Percentiles rank a stretch among this genome's conserved stretches.
These are phyloP conservation scores for Lagenidium giganteum DNA, from an alignment of 352 stramenopile species.

Conservation along the genomic window DNA sequence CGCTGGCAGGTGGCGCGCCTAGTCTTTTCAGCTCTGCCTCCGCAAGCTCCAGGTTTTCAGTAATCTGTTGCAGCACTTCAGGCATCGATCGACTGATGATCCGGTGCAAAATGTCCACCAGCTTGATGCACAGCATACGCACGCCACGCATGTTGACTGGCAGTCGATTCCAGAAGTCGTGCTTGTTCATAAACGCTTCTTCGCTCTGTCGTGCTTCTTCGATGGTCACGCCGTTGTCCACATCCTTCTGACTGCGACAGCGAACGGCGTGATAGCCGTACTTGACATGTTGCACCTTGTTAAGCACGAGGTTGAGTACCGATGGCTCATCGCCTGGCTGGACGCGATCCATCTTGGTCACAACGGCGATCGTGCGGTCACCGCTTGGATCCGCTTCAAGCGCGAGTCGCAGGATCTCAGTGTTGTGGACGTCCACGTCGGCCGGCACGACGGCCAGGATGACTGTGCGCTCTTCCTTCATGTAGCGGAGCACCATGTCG, in stretches of 20 bases:
- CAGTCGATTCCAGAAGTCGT: slow-evolving; percentile 38
- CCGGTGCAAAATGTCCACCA: slow-evolving; percentile 43
- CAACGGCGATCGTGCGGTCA: slow-evolving; percentile 76
- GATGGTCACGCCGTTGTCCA: slow-evolving; percentile 51
- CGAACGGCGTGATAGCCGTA: slow-evolving; percentile 87
- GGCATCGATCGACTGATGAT: slow-evolving; percentile 43
- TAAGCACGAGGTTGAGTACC: slow-evolving; percentile 71
- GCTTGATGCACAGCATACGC: slow-evolving; percentile 18
- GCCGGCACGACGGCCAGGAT: slow-evolving; percentile 83
- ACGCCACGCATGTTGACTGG: slow-evolving; percentile 28
- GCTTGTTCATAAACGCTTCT: slow-evolving; percentile 43
- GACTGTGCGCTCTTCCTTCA: slow-evolving; percentile 69
- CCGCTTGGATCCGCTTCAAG: slow-evolving; percentile 60
- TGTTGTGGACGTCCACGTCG: slow-evolving; percentile 85
- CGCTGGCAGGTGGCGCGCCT: slow-evolving; percentile 18
- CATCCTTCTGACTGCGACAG: slow-evolving; percentile 66
- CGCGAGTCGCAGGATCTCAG: slow-evolving; percentile 71
- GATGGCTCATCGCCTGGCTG: slow-evolving; percentile 64
- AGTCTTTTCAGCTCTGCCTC: slow-evolving; percentile 17
- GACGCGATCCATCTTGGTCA: slow-evolving; percentile 88
- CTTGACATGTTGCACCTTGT: slow-evolving; percentile 59
- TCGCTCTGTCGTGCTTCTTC: slow-evolving; percentile 45
- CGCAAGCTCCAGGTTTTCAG: slow-evolving; percentile 13
- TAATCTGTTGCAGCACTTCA: slow-evolving; percentile 39
- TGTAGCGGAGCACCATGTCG: slow-evolving; percentile 64